Evolutionary conservation across 2,329 filamentous ascomycete genomes (phyloP).

Genomic region (Penicillium sp.): DNA sequence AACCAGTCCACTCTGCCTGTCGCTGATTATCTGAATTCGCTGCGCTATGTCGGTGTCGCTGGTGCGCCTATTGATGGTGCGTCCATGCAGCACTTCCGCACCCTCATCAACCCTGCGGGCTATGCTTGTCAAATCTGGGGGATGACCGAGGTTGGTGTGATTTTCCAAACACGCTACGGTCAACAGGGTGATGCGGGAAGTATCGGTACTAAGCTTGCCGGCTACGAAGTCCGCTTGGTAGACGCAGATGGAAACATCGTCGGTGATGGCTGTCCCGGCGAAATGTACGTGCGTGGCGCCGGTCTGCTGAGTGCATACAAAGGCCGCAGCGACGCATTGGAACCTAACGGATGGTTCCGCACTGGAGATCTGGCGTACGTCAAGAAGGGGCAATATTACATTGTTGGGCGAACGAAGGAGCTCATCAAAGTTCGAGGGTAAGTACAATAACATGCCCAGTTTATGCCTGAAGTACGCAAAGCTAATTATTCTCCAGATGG

Average conservation of each 20-base stretch:
- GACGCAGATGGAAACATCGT: constrained; percentile 33
- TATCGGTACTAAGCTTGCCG: constrained; percentile 46
- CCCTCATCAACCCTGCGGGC: constrained; percentile 41
- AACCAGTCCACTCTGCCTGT: constrained; percentile 29
- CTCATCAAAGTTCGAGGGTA: constrained; percentile 48
- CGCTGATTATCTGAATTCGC: constrained; percentile 35
- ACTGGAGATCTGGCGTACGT: constrained; percentile 44
- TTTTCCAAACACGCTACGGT: constrained; percentile 40
- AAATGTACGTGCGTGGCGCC: constrained; percentile 42
- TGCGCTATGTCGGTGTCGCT: constrained; percentile 48
- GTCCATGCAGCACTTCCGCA: constrained; percentile 41
- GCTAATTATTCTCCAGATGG: constrained; percentile 32
- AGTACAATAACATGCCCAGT: constrained; percentile 11
- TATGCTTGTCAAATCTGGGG: constrained; percentile 51
- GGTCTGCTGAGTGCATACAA: constrained; percentile 40
- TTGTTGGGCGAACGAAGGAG: constrained; percentile 44
- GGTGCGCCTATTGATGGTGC: constrained; percentile 49
- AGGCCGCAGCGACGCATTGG: constrained; percentile 34
- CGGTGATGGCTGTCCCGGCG: constrained; percentile 35
- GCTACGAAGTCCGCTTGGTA: constrained; percentile 39
- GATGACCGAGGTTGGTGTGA: constrained; percentile 53
- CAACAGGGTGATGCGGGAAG: constrained; percentile 45
- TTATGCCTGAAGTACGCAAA: background rate
- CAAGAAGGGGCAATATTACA: constrained; percentile 37
- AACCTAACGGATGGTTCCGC: constrained; percentile 42